Conservation (phyloP, 23 red algal species). For the Gracilaria domingensis region DNA sequence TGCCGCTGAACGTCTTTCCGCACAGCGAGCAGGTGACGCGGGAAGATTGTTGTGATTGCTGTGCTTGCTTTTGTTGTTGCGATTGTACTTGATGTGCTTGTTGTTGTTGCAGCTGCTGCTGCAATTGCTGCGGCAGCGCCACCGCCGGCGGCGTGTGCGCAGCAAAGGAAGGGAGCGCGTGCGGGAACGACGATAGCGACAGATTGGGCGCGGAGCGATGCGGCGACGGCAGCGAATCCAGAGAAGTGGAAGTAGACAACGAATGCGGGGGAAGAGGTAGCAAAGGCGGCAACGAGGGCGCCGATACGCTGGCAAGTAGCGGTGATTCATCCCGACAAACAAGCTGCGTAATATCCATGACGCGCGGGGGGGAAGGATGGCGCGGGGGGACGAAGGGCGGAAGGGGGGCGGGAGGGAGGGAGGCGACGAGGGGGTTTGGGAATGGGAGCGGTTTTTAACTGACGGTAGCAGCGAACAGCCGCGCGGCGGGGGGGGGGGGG, state of each 20-base stretch:
- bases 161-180: no score
- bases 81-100: neutral
- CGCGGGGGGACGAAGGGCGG: neutral
- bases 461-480: neutral
- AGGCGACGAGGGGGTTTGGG: neutral
- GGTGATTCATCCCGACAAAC: conserved; percentile 2
- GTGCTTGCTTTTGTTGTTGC: neutral
- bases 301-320: neutral
- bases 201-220: neutral
- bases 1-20: conserved; percentile 65
- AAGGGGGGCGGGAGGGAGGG: neutral
- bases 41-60: neutral
- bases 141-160: no score
- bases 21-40: conserved; percentile 59
- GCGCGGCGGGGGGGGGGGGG: no score
- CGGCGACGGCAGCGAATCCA: neutral
- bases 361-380: neutral
- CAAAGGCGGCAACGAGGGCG: conserved; percentile 1
- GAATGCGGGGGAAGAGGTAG: neutral
- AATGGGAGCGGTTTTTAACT: neutral
- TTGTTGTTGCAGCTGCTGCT: neutral
- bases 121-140: neutral
- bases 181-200: neutral
- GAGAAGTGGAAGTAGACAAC: neutral
- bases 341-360: conserved; percentile 41